Base-by-base conservation (phyloP, 2,329 filamentous ascomycete species). In the Pseudomassariella vexata region DNA sequence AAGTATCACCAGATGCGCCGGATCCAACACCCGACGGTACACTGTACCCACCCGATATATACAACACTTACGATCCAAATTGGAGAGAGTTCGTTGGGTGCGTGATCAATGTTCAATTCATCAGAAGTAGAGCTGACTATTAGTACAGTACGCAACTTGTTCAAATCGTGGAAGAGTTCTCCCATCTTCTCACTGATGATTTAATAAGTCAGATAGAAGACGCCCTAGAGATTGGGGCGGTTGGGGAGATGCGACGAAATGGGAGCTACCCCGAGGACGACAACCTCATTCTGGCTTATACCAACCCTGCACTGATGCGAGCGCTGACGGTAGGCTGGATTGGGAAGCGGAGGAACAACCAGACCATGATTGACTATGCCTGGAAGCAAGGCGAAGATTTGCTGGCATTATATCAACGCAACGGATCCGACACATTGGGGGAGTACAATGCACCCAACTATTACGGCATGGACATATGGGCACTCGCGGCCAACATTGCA, bases 371-470 rank as follows among this genome's bases (percentile, higher is more conserved):
- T 35, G 38, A 55, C 32, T 65, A 60, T 36, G 60, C 61, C 26
- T 45, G 56, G 15, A 37, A 50, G 15, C 53, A 57, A 24, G 62
- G 53, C 2, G 30, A 49, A 0, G 42, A 48, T 9, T 43, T 50
- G 0, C 39, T 56, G 2, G 41, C 48, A 20, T 45, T 60, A 3
- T 60, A 59, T 44, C 24, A 41, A 22, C 21, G 36, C 16, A 39
- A 36, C 16, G 41, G 38, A 1, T 38, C 41, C 29, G 24, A 44
- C 24, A 34, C 52, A 6, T 41, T 62, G 1, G 52, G 49, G 11
- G 60, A 63, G 37, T 63, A 62, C 40, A 62, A 62, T 21, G 51
- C 56, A 4, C 58, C 60, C 3, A 62, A 55, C 2, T 63, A 63
- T 42, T 63, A 62, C 26, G 60, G 60, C 21, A 57, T 62, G 40